Conservation (phyloP, 1,284 basidiomycete species). For the Gomphus sp. region DNA sequence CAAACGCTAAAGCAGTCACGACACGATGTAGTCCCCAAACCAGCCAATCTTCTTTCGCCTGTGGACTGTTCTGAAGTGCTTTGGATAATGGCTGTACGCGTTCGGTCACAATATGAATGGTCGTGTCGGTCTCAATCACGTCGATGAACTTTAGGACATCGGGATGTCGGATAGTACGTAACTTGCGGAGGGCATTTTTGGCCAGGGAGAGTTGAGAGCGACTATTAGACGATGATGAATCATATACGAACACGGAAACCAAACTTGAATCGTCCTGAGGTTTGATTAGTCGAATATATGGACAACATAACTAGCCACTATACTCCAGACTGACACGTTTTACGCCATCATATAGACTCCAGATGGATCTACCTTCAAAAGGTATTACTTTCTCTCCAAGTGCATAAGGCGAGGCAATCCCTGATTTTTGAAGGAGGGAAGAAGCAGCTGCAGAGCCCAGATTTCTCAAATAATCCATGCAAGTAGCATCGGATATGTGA, state of each 20-base stretch:
- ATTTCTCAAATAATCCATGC: conserved; percentile 79
- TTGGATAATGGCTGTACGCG: conserved; percentile 71
- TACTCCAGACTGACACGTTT: conserved; percentile 56
- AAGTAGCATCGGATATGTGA: not conserved
- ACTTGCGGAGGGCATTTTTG: conserved; percentile 84
- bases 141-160: conserved; percentile 95
- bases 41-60: conserved; percentile 79
- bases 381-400: conserved; percentile 70
- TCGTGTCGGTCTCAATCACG: conserved; percentile 79
- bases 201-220: conserved; percentile 68
- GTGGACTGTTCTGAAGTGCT: conserved; percentile 54
- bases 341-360: conserved; percentile 80
- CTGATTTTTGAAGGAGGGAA: conserved; percentile 82
- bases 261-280: conserved; percentile 76
- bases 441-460: conserved; percentile 84
- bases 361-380: conserved; percentile 63
- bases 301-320: not conserved
- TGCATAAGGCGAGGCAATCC: conserved; percentile 81
- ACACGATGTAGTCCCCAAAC: conserved; percentile 85
- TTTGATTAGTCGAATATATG: conserved; percentile 10
- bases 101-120: conserved; percentile 92
- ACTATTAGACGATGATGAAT: conserved; percentile 53
- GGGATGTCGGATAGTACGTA: conserved; percentile 89
- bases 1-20: conserved; percentile 83
- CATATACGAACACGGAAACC: conserved; percentile 88